Base-by-base conservation (phyloP, 805 yeast genomes). In the Metschnikowia continentalis region DNA sequence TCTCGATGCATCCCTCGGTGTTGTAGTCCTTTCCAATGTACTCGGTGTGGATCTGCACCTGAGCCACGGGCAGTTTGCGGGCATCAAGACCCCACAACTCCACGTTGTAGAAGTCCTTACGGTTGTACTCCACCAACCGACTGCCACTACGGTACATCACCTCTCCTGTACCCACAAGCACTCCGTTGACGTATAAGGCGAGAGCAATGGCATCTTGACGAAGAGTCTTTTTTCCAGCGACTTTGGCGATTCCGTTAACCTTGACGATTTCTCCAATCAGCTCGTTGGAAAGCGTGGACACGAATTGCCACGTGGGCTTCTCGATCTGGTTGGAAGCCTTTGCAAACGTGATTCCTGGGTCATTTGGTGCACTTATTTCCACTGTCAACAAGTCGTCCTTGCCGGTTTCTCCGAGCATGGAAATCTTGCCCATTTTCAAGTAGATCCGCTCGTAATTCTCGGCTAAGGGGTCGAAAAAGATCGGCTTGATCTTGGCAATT, bases 251-350 rank as follows among this genome's bases (percentile, higher is more conserved):
- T 38, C 88, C 88, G 54, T 79, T 74, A 14, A 88, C 72, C 60
- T 81, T 81, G 42, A 90, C 77, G 35, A 79, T 73, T 64, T 89
- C 96, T 35, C 91, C 87, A 50, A 89, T 72, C 13, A 75, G 72
- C 67, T 90, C 96, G 38, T 80, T 84, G 1, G 89, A 82, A 56
- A 77, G 74, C 11, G 86, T 88, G 2, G 92, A 82, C 8, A 87
- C 77, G 59, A 90, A 87, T 49, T 80, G 81, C 95, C 95, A 89
- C 6, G 66, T 54, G 23, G 71, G 64, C 38, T 69, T 65, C 8
- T 75, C 76, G 14, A 66, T 63, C 60, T 82, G 88, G 65, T 84
- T 84, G 0, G 88, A 77, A 11, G 87, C 89, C 61, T 82, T 83
- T n/a, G 83, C 78, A 62, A 88, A 86, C 5, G 72, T 67, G 33